Evolutionary conservation across 352 stramenopile genomes (phyloP).

Genomic region (Globisporangium parvum): DNA sequence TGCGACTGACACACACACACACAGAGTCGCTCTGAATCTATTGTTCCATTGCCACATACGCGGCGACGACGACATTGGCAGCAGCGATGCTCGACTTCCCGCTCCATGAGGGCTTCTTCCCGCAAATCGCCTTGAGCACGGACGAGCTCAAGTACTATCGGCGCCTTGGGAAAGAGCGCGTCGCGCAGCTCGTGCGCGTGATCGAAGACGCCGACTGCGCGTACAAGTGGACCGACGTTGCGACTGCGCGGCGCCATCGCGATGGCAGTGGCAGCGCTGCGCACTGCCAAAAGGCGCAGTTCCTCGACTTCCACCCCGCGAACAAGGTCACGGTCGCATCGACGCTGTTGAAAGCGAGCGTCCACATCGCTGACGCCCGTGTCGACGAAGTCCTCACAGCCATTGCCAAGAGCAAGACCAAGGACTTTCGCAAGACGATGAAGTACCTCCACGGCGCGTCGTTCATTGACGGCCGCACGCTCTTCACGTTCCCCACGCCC

Average conservation of each 20-base stretch:
- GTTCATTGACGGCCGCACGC: conserved; percentile 56
- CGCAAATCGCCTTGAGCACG: conserved; percentile 62
- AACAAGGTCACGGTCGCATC: conserved; percentile 51
- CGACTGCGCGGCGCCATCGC: conserved; percentile 6
- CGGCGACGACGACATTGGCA: too few species aligned
- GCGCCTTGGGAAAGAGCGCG: conserved; percentile 57
- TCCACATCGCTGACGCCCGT: conserved; percentile 53
- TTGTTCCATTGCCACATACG: not conserved
- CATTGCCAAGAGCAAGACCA: conserved; percentile 51
- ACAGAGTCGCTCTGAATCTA: too few species aligned
- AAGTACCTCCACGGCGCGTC: conserved; percentile 39
- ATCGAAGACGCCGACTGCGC: conserved; percentile 67
- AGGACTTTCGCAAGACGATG: conserved; percentile 46
- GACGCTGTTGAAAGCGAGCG: conserved; percentile 54
- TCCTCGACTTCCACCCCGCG: conserved; percentile 57
- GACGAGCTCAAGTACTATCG: conserved; percentile 74
- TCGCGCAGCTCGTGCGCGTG: conserved; percentile 58
- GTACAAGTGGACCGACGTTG: conserved; percentile 49
- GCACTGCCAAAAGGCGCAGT: conserved; percentile 46
- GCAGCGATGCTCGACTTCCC: conserved; percentile 36
- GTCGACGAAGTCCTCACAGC: conserved; percentile 56
- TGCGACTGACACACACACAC: too few species aligned
- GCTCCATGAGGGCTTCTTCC: conserved; percentile 70
- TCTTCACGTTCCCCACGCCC: conserved; percentile 65
- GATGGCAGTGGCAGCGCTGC: not conserved